These are phyloP conservation scores for Lachancea sp. DNA, from an alignment of 805 yeast genomes.

Conservation along the genomic window DNA sequence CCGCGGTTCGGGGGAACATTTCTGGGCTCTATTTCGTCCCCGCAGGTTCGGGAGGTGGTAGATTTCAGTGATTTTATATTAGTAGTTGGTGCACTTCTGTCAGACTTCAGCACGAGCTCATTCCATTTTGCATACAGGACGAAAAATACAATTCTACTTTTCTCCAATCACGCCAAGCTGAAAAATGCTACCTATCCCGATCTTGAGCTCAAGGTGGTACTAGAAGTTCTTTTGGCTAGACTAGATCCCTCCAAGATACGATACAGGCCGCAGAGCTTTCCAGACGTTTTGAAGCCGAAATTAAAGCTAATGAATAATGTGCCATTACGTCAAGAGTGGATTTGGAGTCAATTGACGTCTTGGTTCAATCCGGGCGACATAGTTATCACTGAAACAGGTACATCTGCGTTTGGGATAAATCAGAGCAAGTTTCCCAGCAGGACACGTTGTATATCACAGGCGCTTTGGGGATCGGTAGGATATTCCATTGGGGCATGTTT, in stretches of 20 bases:
- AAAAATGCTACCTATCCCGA: conserved; percentile 47
- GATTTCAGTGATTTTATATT: conserved; percentile 56
- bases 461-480: conserved; percentile 62
- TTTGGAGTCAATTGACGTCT: conserved; percentile 46
- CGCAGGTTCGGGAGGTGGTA: conserved; percentile 41
- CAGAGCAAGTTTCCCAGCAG: conserved; percentile 50
- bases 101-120: conserved; percentile 54
- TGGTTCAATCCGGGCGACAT: conserved; percentile 53
- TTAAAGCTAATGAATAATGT: conserved; percentile 16
- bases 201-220: conserved; percentile 44
- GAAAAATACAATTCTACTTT: conserved; percentile 49
- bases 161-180: conserved; percentile 48
- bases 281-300: conserved; percentile 25
- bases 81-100: conserved; percentile 52
- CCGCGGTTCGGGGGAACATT: conserved; percentile 59
- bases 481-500: conserved; percentile 57
- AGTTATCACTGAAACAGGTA: conserved; percentile 58
- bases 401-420: conserved; percentile 56
- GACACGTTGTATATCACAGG: conserved; percentile 51
- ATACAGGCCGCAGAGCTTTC: conserved; percentile 11
- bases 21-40: conserved; percentile 48
- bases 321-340: conserved; percentile 37
- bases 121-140: conserved; percentile 51
- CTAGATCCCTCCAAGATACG: conserved; percentile 28
- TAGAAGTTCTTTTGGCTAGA: conserved; percentile 22